Evolutionary conservation across 2,329 filamentous ascomycete species (phyloP).

Genomic region (Hymenoscyphus fraxineus): DNA sequence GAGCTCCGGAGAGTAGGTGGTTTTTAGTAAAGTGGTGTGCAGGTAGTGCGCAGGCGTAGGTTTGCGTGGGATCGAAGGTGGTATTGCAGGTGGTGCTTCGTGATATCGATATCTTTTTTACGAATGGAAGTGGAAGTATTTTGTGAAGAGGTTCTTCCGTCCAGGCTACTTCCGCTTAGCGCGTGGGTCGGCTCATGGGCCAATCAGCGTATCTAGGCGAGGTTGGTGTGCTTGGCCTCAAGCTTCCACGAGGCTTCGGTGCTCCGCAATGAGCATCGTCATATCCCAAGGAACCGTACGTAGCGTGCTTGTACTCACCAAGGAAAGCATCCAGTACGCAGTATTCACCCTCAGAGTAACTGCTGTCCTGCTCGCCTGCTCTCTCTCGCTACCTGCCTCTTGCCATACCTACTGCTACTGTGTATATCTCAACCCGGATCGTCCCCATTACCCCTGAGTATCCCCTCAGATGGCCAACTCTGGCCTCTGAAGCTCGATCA

Average conservation of each 20-base stretch:
- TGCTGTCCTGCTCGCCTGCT: background rate
- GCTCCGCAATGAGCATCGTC: background rate
- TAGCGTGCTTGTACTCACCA: background rate
- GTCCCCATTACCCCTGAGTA: background rate
- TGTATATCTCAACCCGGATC: background rate
- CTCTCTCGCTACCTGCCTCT: background rate
- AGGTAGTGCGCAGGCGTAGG: constrained; percentile 3
- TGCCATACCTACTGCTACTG: too few species aligned
- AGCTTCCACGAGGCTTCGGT: background rate
- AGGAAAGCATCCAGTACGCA: background rate
- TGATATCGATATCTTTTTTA: constrained; percentile 1
- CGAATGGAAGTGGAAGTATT: background rate
- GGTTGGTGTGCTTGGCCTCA: background rate
- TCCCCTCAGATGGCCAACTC: background rate
- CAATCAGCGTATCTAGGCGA: background rate
- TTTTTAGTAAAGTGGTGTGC: background rate
- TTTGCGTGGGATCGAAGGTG: background rate
- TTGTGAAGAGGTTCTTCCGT: background rate
- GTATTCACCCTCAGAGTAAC: background rate
- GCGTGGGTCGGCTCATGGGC: background rate
- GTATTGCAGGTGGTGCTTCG: background rate
- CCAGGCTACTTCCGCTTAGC: background rate
- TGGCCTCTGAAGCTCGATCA: constrained; percentile 1
- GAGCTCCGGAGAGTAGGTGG: background rate
- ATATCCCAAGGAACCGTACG: background rate